Evolutionary conservation across 2,329 filamentous ascomycete species (phyloP), one percentile per base, ranked within the genome.

Genomic region (Hymenoscyphus repandus): DNA sequence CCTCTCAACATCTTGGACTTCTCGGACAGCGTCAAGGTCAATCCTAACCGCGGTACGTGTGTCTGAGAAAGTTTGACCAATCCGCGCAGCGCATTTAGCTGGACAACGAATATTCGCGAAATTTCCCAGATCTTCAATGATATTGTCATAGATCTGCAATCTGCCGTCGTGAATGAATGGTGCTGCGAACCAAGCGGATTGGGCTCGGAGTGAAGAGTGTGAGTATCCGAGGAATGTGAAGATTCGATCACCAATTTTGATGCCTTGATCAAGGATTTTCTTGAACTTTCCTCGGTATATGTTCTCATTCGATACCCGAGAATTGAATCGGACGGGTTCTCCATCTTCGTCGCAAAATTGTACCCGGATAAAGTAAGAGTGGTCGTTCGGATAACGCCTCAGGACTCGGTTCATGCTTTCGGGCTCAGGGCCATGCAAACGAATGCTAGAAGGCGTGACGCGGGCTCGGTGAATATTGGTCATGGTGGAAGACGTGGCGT

Each of bases 191-290:
- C 86, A 90, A 33, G 79, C 82, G 0, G 83, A 82, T 52, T 89
- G 86, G 0, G 81, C 75, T 11, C 88, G 76, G 3, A 92, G 73
- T 0, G 87, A 90, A 0, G 87, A 92, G 65, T 91, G 85, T 0
- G 86, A 90, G 65, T 90, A 92, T 0, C 88, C 88, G 0, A 92
- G 72, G 60, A 91, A 92, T 0, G 69, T 67, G 60, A 82, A 90
- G 1, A 67, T 62, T 11, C 82, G 73, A 0, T 82, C 86, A 2
- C 78, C 86, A 47, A 92, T 79, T 1, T 69, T 62, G 27, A 95
- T 79, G 0, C 82, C 83, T 0, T 72, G 61, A 2, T 70, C 65
- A 7, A 93, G 71, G 0, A 89, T 69, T 0, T 63, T 55, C 47
- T 78, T 77, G 66, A 90, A 91, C 0, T 83, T 78, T 0, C 64